Percentiles rank a stretch among this genome's conserved stretches.
Conservation (phyloP, 176 grass and related monocot species). For the Puya raimondii region DNA sequence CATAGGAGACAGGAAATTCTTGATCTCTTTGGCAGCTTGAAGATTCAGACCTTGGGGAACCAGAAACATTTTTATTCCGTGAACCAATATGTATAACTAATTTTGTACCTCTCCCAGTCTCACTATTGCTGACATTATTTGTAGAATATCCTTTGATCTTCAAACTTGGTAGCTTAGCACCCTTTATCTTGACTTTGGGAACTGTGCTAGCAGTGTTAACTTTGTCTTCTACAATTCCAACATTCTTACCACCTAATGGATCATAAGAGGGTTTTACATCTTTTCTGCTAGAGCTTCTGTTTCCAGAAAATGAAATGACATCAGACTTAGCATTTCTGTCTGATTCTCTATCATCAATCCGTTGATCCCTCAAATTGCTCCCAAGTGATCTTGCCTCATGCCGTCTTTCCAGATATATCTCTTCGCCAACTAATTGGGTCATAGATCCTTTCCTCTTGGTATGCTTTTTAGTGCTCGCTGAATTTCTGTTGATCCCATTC, state of each 20-base stretch:
- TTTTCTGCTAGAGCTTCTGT: slow-evolving; percentile 26
- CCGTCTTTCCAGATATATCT: slow-evolving; percentile 49
- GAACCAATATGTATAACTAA: slow-evolving; percentile 87
- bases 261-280: slow-evolving; percentile 28
- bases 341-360: slow-evolving; percentile 24
- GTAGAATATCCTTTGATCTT: slow-evolving; percentile 51
- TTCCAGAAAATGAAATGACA: slow-evolving; percentile 33
- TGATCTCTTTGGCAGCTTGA: slow-evolving; percentile 69
- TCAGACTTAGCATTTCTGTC: slow-evolving; percentile 32
- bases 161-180: slow-evolving; percentile 46
- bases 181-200: slow-evolving; percentile 67
- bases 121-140: slow-evolving; percentile 49
- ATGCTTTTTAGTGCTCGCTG: slow-evolving; percentile 48
- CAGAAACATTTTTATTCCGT: slow-evolving; percentile 65
- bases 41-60: slow-evolving; percentile 69
- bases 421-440: slow-evolving; percentile 32
- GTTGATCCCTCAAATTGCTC: slow-evolving; percentile 47
- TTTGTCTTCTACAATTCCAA: slow-evolving; percentile 10
- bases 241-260: background rate
- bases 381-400: slow-evolving; percentile 43
- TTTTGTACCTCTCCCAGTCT: slow-evolving; percentile 66
- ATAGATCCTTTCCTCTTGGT: slow-evolving; percentile 60
- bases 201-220: slow-evolving; percentile 28
- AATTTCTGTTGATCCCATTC: slow-evolving; percentile 38
- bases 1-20: slow-evolving; percentile 44